phyloP scores from a whole-genome alignment of 805 yeast genomes.

The Suhomyces sp. region DNA sequence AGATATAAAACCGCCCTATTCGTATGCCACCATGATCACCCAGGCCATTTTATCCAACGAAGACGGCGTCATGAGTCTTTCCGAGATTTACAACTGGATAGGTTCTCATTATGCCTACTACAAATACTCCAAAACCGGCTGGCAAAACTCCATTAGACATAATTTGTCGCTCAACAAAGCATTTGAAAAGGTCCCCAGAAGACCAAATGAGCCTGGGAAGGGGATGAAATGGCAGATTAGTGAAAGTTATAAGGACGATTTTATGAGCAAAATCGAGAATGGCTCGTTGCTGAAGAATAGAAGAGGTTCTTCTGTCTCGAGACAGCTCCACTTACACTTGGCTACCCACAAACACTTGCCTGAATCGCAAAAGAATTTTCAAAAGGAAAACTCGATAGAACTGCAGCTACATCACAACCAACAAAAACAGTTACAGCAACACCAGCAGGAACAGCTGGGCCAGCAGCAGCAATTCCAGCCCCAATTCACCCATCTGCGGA shows the following conservation, averaged over 20 bases:
- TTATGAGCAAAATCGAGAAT: constrained; percentile 70
- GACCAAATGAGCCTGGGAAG: constrained; percentile 95
- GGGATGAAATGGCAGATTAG: constrained; percentile 99
- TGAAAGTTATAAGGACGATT: constrained; percentile 79
- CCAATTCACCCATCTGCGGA: constrained; percentile 13
- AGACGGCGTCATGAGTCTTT: constrained; percentile 83
- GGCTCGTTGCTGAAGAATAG: constrained; percentile 73
- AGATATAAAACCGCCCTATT: constrained; percentile 93
- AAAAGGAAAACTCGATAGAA: constrained; percentile 17
- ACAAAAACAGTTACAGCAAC: constrained; percentile 14
- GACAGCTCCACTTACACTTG: constrained; percentile 75
- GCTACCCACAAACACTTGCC: constrained; percentile 56
- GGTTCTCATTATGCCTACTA: constrained; percentile 85
- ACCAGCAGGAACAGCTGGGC: constrained; percentile 6
- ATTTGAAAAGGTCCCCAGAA: constrained; percentile 93
- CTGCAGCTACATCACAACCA: constrained; percentile 17
- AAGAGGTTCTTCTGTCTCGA: constrained; percentile 77
- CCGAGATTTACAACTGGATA: constrained; percentile 93
- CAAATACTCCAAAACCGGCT: constrained; percentile 87
- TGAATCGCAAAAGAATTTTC: constrained; percentile 35
- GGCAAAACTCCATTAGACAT: constrained; percentile 98
- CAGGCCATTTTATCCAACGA: constrained; percentile 88
- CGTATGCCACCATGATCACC: constrained; percentile 97
- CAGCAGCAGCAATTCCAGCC: constrained; percentile 6
- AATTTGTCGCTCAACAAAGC: constrained; percentile 93